phyloP scores from a whole-genome alignment of 495 filamentous ascomycete species.

The Bathelium albidoporum region DNA sequence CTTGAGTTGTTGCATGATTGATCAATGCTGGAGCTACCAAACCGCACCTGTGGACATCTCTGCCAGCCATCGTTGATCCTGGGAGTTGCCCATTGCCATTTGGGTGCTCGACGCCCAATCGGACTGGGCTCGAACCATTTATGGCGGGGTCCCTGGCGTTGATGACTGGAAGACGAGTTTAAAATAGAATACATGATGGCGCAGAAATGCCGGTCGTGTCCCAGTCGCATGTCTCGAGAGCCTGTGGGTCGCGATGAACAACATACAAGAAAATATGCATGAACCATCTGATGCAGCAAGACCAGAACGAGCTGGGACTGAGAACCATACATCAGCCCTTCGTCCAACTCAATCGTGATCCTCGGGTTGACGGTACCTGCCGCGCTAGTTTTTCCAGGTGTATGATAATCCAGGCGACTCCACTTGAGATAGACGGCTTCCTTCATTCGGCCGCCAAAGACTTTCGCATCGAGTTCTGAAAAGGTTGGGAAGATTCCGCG shows the following conservation, averaged over 20 bases:
- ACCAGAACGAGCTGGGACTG: neutral
- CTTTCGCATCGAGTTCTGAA: neutral
- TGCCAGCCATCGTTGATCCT: neutral
- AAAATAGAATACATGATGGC: neutral
- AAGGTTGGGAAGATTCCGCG: neutral
- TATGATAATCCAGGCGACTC: neutral
- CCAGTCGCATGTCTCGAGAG: neutral
- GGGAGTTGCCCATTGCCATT: neutral
- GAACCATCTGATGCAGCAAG: slow-evolving; percentile 22
- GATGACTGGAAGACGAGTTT: neutral
- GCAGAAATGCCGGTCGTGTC: neutral
- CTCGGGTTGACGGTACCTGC: neutral
- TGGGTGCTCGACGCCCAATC: neutral
- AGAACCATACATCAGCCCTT: neutral
- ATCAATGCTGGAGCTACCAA: neutral
- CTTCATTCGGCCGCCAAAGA: neutral
- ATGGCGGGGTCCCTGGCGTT: neutral
- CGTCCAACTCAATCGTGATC: neutral
- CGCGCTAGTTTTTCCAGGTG: neutral
- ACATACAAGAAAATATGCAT: slow-evolving; percentile 20
- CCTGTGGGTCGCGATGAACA: slow-evolving; percentile 6
- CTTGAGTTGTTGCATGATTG: neutral
- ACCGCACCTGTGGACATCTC: neutral
- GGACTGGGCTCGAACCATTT: neutral
- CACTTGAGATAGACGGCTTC: neutral